A percentile compares a stretch with the other conserved stretches of the same genome.
Evolutionary conservation across 768 basidiomycete species (phyloP).

Genomic region (Austroboletus festivus): DNA sequence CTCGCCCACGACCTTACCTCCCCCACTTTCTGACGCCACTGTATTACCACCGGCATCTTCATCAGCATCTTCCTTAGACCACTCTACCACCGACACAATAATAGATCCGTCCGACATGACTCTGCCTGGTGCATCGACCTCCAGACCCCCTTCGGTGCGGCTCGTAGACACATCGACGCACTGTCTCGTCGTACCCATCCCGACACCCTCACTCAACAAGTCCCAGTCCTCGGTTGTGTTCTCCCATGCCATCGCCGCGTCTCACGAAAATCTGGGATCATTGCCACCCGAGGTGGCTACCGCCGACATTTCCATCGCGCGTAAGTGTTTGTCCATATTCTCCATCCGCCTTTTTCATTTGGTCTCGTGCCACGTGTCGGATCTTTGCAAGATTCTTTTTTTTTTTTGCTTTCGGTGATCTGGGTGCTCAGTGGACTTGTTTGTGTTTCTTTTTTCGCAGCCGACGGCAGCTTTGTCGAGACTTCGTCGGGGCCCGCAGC

Average conservation of each 20-base stretch:
- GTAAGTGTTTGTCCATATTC: constrained; percentile 38
- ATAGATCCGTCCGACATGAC: constrained; percentile 18
- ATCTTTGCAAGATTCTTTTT: background rate
- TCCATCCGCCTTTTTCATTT: background rate
- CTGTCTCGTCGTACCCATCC: constrained; percentile 44
- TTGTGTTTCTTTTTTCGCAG: constrained; percentile 33
- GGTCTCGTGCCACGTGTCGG: constrained; percentile 5
- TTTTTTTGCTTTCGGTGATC: background rate
- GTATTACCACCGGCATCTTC: constrained; percentile 23
- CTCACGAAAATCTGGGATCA: constrained; percentile 37
- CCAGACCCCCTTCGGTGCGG: constrained; percentile 20
- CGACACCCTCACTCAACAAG: constrained; percentile 35
- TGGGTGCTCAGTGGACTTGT: too few species aligned
- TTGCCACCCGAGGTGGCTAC: constrained; percentile 49
- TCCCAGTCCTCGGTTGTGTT: constrained; percentile 45
- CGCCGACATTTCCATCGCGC: constrained; percentile 58
- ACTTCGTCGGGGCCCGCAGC: constrained; percentile 76
- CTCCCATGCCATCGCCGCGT: constrained; percentile 38
- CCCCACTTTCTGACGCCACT: constrained; percentile 18
- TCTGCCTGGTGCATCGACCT: constrained; percentile 12
- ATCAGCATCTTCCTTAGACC: constrained; percentile 20
- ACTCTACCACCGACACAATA: constrained; percentile 20
- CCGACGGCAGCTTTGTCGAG: constrained; percentile 76
- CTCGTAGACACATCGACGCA: constrained; percentile 22
- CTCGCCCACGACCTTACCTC: constrained; percentile 14